Percentiles rank a stretch among this genome's conserved stretches.
phyloP scores from a whole-genome alignment of 108 stramenopile genomes.

The Stephanodiscus minutulus region DNA sequence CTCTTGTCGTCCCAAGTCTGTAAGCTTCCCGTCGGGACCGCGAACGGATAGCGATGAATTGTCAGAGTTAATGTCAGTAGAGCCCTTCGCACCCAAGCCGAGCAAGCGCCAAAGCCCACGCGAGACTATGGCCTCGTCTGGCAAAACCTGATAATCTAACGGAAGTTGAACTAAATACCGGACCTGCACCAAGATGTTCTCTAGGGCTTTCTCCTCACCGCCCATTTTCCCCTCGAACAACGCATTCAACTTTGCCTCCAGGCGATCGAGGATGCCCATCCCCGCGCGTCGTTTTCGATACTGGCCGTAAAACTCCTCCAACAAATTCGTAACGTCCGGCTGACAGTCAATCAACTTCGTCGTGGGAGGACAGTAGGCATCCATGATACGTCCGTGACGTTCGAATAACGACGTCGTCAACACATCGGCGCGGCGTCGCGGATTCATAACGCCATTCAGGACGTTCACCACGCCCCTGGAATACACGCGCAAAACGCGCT shows the following conservation, averaged over 20 bases:
- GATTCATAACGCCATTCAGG: slow-evolving; percentile 57
- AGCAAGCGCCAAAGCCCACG: slow-evolving; percentile 18
- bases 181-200: slow-evolving; percentile 49
- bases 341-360: slow-evolving; percentile 61
- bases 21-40: slow-evolving; percentile 53
- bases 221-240: slow-evolving; percentile 54
- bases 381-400: slow-evolving; percentile 61
- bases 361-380: slow-evolving; percentile 58
- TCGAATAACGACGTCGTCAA: slow-evolving; percentile 43
- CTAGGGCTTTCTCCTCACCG: slow-evolving; percentile 61
- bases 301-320: slow-evolving; percentile 85
- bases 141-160: slow-evolving; percentile 56
- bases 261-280: slow-evolving; percentile 64
- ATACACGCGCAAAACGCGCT: slow-evolving; percentile 79
- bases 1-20: slow-evolving; percentile 61
- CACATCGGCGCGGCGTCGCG: slow-evolving; percentile 32
- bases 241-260: slow-evolving; percentile 51
- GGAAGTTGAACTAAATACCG: slow-evolving; percentile 70
- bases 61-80: slow-evolving; percentile 7
- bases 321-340: slow-evolving; percentile 67
- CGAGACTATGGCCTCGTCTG: slow-evolving; percentile 15
- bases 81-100: slow-evolving; percentile 11
- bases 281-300: slow-evolving; percentile 61
- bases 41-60: slow-evolving; percentile 36
- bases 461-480: slow-evolving; percentile 63